These are phyloP conservation scores for Penicillium simplicissimum DNA, from an alignment of 495 filamentous ascomycete genomes.

Conservation along the genomic window DNA sequence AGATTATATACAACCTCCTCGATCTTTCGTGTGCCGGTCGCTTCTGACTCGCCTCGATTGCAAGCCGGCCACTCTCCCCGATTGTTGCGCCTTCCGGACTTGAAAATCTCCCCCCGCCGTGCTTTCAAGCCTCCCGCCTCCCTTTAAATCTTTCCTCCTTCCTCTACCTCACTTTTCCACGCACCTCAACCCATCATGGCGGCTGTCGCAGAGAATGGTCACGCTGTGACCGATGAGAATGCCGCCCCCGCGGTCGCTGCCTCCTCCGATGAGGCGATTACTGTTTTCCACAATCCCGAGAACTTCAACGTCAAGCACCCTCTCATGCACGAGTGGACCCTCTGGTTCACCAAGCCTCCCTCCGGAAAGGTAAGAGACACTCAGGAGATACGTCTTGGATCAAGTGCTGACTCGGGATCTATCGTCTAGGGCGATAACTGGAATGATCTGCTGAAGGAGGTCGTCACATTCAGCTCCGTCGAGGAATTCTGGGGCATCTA, in stretches of 20 bases:
- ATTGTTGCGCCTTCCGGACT: conserved; percentile 34
- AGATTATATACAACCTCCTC: conserved; percentile 25
- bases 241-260: conserved; percentile 33
- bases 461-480: conserved; percentile 96
- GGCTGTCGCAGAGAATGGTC: conserved; percentile 45
- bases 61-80: conserved; percentile 7
- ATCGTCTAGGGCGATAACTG: conserved; percentile 83
- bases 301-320: conserved; percentile 99
- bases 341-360: conserved; percentile 99
- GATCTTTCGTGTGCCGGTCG: neutral
- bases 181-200: conserved; percentile 39
- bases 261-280: conserved; percentile 53
- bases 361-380: conserved; percentile 77
- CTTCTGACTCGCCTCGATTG: neutral
- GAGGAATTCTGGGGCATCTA: conserved; percentile 99
- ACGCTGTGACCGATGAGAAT: conserved; percentile 46
- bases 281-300: conserved; percentile 94
- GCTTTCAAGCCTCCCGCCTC: conserved; percentile 19
- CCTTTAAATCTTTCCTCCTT: conserved; percentile 25
- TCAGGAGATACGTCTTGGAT: neutral
- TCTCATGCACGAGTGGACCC: conserved; percentile 92
- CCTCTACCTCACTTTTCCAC: conserved; percentile 16
- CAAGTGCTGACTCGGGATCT: conserved; percentile 4
- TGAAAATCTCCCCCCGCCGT: conserved; percentile 32
- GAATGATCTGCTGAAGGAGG: conserved; percentile 96